Percentiles rank a stretch among this genome's conserved stretches.
Conservation (phyloP, 371 early-diverging fungal genomes). For the Apophysomyces trapeziformis region DNA sequence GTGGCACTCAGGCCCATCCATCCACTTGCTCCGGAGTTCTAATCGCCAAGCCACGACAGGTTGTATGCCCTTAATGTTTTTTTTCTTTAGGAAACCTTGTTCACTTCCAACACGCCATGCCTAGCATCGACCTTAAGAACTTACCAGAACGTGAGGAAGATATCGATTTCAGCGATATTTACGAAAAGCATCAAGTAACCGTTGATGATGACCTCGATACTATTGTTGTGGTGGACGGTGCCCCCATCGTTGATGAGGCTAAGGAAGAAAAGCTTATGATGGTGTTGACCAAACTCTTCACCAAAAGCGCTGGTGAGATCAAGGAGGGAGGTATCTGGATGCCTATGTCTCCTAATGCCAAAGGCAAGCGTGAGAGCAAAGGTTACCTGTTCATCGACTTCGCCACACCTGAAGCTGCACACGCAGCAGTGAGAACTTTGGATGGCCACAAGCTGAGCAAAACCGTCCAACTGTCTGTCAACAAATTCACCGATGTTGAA, state of each 20-base stretch:
- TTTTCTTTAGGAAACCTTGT: slow-evolving; percentile 6
- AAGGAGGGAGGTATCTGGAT: slow-evolving; percentile 84
- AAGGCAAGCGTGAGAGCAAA: slow-evolving; percentile 77
- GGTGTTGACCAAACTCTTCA: slow-evolving; percentile 82
- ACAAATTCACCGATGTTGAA: slow-evolving; percentile 91
- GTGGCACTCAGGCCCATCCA: no score
- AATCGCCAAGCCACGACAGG: slow-evolving; percentile 1
- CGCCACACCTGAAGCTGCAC: slow-evolving; percentile 85
- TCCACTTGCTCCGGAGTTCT: not conserved
- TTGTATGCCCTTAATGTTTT: slow-evolving; percentile 6
- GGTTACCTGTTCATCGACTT: slow-evolving; percentile 95
- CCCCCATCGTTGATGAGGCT: slow-evolving; percentile 86
- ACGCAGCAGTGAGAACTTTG: slow-evolving; percentile 74
- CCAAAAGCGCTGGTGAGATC: slow-evolving; percentile 76
- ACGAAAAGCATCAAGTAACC: slow-evolving; percentile 72
- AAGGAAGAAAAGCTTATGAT: slow-evolving; percentile 86
- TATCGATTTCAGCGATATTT: slow-evolving; percentile 91
- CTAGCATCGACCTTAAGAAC: slow-evolving; percentile 57
- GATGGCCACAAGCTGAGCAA: slow-evolving; percentile 87
- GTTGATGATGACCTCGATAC: slow-evolving; percentile 79
- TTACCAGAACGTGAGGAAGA: slow-evolving; percentile 70
- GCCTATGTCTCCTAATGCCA: slow-evolving; percentile 81
- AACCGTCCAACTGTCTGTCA: slow-evolving; percentile 81
- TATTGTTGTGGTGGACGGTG: slow-evolving; percentile 91
- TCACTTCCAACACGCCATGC: slow-evolving; percentile 23